These are phyloP conservation scores for Phytophthora nicotianae DNA, from an alignment of 352 stramenopile species.

Conservation along the genomic window DNA sequence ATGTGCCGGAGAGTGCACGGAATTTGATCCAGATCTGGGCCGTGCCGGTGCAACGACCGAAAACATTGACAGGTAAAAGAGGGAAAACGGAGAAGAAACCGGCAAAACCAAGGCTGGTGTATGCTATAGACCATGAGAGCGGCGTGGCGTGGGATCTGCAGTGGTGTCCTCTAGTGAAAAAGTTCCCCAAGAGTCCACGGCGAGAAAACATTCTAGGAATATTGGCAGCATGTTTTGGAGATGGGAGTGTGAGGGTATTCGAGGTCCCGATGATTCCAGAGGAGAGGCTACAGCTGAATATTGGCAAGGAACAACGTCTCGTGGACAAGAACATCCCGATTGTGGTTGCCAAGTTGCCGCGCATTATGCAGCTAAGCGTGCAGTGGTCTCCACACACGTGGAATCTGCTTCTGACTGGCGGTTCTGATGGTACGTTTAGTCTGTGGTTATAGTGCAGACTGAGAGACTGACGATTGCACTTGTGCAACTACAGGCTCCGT, in stretches of 20 bases:
- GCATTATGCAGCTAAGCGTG: slow-evolving; percentile 68
- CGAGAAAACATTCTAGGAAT: slow-evolving; percentile 52
- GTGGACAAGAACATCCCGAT: slow-evolving; percentile 61
- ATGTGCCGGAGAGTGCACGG: slow-evolving; percentile 48
- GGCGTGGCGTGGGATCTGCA: slow-evolving; percentile 84
- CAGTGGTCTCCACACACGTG: slow-evolving; percentile 77
- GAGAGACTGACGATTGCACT: slow-evolving; percentile 4
- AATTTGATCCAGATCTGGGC: slow-evolving; percentile 84
- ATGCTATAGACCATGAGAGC: slow-evolving; percentile 76
- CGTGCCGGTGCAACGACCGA: slow-evolving; percentile 45
- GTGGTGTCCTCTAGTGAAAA: slow-evolving; percentile 63
- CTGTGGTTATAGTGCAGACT: background rate
- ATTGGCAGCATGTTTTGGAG: slow-evolving; percentile 75
- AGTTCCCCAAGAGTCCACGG: slow-evolving; percentile 35
- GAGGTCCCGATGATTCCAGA: slow-evolving; percentile 53
- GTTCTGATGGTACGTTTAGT: slow-evolving; percentile 62
- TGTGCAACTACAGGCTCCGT: slow-evolving; percentile 56
- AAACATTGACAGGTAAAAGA: background rate
- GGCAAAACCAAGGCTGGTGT: slow-evolving; percentile 62
- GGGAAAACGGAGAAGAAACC: slow-evolving; percentile 1
- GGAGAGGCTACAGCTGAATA: slow-evolving; percentile 39
- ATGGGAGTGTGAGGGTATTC: slow-evolving; percentile 77
- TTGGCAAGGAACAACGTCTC: slow-evolving; percentile 17
- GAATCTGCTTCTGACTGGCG: slow-evolving; percentile 79
- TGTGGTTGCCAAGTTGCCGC: slow-evolving; percentile 43